Conservation (phyloP, 139 green algal species). For the Closterium sp. region DNA sequence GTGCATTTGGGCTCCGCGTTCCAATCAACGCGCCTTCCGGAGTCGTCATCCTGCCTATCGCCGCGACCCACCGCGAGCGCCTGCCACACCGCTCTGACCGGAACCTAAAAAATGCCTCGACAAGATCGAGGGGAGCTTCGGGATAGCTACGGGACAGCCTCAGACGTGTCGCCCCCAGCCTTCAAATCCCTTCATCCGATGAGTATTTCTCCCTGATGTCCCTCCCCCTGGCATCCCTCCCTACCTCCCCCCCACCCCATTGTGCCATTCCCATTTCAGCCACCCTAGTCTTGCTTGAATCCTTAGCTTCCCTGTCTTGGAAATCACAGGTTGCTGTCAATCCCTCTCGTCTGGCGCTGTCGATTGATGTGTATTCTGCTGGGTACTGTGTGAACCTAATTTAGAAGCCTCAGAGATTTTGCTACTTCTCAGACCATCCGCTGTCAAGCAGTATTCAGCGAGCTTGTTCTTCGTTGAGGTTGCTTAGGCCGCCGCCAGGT, state of each 20-base stretch:
- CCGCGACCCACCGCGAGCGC: background rate
- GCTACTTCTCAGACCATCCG: background rate
- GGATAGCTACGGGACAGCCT: background rate
- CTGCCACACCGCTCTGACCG: background rate
- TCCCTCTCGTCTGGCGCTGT: too few relatives aligned
- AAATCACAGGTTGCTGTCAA: background rate
- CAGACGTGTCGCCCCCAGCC: background rate
- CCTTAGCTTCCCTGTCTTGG: background rate
- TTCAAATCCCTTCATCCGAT: background rate
- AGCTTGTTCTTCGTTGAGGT: background rate
- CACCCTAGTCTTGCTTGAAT: background rate
- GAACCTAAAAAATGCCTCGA: background rate
- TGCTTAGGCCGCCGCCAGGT: too few relatives aligned
- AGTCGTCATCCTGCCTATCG: background rate
- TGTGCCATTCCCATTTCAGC: background rate
- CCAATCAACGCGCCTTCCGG: too few relatives aligned
- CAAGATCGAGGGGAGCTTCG: background rate
- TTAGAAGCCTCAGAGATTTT: too few relatives aligned
- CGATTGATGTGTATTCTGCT: too few relatives aligned
- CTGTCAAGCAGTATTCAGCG: background rate
- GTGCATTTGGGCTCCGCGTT: background rate
- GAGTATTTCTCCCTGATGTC: background rate
- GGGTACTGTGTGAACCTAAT: too few relatives aligned
- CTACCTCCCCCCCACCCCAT: background rate
- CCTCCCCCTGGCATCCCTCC: background rate